These are phyloP conservation scores for Luvunga scandens DNA, from an alignment of 345 rosid genomes.

Conservation along the genomic window DNA sequence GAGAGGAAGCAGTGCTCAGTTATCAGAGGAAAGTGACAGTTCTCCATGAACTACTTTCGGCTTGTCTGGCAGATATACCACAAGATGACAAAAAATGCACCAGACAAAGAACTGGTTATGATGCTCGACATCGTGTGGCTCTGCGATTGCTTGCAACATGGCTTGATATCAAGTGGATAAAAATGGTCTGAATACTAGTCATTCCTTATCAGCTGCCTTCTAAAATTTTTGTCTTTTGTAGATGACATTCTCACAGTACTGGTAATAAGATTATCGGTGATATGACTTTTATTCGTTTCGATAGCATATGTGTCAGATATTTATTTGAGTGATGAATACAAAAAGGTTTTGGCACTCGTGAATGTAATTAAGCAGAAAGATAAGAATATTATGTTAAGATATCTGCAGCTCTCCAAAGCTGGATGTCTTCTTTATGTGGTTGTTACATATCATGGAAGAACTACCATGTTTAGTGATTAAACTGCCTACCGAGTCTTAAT, in stretches of 20 bases:
- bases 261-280: not conserved
- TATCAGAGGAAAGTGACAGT: constrained; percentile 72
- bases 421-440: constrained; percentile 6
- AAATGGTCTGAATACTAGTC: constrained; percentile 59
- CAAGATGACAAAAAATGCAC: constrained; percentile 49
- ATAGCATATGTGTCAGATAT: not conserved
- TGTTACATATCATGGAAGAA: not conserved
- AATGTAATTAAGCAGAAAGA: not conserved
- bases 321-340: not conserved
- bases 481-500: not conserved
- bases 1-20: constrained; percentile 61
- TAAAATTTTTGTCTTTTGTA: not conserved
- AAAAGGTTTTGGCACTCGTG: not conserved
- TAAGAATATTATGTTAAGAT: not conserved
- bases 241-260: not conserved
- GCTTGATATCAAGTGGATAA: constrained; percentile 79
- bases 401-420: not conserved
- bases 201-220: constrained; percentile 1
- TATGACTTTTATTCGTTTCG: not conserved
- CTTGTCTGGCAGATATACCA: constrained; percentile 74
- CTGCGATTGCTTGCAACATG: constrained; percentile 79
- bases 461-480: not conserved
- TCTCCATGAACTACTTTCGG: constrained; percentile 86
- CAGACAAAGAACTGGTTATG: constrained; percentile 77
- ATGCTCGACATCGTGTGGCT: constrained; percentile 92